A percentile compares a stretch with the other conserved stretches of the same genome.
Conservation (phyloP, 192 early-diverging fungal genomes). For the Geosiphon pyriformis region DNA sequence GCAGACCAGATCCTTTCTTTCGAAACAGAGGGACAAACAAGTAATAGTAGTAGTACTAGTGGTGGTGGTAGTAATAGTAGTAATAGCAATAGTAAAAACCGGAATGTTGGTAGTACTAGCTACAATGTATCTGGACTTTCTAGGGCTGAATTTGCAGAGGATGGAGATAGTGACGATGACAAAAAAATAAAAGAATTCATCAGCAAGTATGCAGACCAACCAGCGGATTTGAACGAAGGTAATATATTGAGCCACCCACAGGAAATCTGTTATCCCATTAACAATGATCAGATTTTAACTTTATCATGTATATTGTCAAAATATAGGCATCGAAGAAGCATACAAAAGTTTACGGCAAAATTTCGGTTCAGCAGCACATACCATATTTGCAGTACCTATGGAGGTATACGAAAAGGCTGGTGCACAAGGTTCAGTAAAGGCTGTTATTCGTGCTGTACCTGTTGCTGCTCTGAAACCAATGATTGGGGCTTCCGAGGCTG, state of each 20-base stretch:
- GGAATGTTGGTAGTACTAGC: neutral
- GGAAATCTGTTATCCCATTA: too few relatives aligned
- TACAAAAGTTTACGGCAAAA: conserved; percentile 76
- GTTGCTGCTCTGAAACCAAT: conserved; percentile 90
- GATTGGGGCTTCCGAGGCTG: conserved; percentile 91
- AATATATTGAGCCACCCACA: neutral
- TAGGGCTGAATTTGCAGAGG: too few relatives aligned
- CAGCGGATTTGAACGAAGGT: conserved; percentile 74
- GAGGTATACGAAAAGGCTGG: conserved; percentile 65
- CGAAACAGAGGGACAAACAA: conserved; percentile 23
- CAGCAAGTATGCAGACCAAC: conserved; percentile 85
- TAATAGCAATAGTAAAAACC: conserved; percentile 26
- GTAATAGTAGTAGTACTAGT: neutral
- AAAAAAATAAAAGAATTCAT: conserved; percentile 27
- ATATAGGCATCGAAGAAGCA: conserved; percentile 64
- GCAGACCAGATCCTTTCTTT: conserved; percentile 74
- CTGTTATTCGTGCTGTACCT: conserved; percentile 77
- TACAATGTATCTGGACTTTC: too few relatives aligned
- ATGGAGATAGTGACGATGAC: conserved; percentile 20
- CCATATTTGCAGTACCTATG: conserved; percentile 84
- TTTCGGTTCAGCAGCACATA: conserved; percentile 76
- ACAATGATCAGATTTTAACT: too few relatives aligned
- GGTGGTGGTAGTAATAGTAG: conserved; percentile 33
- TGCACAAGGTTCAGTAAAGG: conserved; percentile 51
- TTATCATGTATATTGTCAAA: neutral